A percentile compares a stretch with the other conserved stretches of the same genome.
phyloP scores from a whole-genome alignment of 495 filamentous ascomycete species.

The Hyphodiscus hymeniophilus region DNA sequence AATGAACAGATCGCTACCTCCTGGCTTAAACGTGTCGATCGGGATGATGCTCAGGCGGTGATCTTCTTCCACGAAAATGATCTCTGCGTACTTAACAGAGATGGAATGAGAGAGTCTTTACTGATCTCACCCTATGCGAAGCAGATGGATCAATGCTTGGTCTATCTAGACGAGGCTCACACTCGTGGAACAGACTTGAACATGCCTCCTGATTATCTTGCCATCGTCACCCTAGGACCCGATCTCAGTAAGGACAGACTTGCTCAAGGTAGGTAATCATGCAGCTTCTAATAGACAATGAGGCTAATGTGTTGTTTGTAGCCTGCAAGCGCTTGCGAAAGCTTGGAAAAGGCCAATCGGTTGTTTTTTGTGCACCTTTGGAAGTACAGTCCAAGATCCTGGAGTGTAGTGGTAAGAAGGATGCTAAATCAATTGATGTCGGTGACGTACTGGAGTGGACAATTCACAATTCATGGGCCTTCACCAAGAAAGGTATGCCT shows the following conservation, averaged over 20 bases:
- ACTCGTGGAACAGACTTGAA: constrained; percentile 68
- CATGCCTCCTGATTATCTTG: constrained; percentile 49
- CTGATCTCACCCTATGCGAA: constrained; percentile 51
- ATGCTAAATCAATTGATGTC: constrained; percentile 24
- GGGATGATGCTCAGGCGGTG: constrained; percentile 39
- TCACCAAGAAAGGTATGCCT: constrained; percentile 38
- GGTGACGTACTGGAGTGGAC: constrained; percentile 50
- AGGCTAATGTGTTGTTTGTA: too few species aligned
- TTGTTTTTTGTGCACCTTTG: constrained; percentile 45
- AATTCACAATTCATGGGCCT: constrained; percentile 46
- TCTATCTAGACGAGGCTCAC: constrained; percentile 71
- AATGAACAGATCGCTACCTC: constrained; percentile 45
- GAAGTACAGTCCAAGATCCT: constrained; percentile 35
- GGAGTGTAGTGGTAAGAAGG: background rate
- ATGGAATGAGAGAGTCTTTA: constrained; percentile 40
- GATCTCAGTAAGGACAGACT: constrained; percentile 60
- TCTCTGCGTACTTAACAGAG: constrained; percentile 33
- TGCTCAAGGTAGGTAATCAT: constrained; percentile 65
- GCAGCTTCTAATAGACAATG: too few species aligned
- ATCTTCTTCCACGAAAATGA: constrained; percentile 51
- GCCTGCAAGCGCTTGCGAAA: constrained; percentile 62
- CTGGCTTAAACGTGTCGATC: constrained; percentile 37
- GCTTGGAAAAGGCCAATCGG: constrained; percentile 53
- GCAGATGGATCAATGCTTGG: constrained; percentile 53
- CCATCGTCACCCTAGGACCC: constrained; percentile 61